Evolutionary conservation across 306 rosid genomes (phyloP).

Genomic region (Citrullus amarus): DNA sequence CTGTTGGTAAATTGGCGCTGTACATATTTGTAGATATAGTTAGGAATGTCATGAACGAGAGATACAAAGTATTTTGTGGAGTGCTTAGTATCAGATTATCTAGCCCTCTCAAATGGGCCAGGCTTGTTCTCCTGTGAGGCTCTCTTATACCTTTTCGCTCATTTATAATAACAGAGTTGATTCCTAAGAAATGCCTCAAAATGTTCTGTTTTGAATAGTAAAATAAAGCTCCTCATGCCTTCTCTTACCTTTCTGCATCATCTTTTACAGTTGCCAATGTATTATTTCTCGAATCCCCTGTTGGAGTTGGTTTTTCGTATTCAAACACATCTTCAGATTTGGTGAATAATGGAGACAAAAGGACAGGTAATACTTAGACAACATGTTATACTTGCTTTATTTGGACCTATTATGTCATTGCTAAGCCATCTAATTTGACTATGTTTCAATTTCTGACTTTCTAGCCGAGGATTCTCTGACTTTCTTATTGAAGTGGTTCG

Average conservation of each 20-base stretch:
- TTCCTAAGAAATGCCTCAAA: not conserved
- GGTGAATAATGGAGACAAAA: slow-evolving; percentile 55
- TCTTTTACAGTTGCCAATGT: slow-evolving; percentile 63
- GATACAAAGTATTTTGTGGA: not conserved
- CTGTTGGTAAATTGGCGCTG: not conserved
- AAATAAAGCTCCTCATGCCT: not conserved
- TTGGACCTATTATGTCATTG: not conserved
- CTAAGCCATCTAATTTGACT: slow-evolving; percentile 4
- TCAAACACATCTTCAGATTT: slow-evolving; percentile 62
- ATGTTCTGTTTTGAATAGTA: not conserved
- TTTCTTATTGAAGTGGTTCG: slow-evolving; percentile 68
- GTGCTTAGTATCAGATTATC: not conserved
- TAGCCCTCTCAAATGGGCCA: not conserved
- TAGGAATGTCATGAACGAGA: not conserved
- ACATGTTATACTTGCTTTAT: slow-evolving; percentile 4
- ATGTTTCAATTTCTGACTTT: slow-evolving; percentile 4
- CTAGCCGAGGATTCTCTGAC: slow-evolving; percentile 59
- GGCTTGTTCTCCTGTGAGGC: not conserved
- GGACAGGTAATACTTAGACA: slow-evolving; percentile 39
- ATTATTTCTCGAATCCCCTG: slow-evolving; percentile 75
- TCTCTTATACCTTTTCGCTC: not conserved
- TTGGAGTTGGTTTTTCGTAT: slow-evolving; percentile 94
- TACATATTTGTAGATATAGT: not conserved
- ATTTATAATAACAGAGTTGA: not conserved
- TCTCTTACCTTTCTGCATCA: not conserved